phyloP scores from a whole-genome alignment of 2,329 filamentous ascomycete genomes.

The Alternaria solani region DNA sequence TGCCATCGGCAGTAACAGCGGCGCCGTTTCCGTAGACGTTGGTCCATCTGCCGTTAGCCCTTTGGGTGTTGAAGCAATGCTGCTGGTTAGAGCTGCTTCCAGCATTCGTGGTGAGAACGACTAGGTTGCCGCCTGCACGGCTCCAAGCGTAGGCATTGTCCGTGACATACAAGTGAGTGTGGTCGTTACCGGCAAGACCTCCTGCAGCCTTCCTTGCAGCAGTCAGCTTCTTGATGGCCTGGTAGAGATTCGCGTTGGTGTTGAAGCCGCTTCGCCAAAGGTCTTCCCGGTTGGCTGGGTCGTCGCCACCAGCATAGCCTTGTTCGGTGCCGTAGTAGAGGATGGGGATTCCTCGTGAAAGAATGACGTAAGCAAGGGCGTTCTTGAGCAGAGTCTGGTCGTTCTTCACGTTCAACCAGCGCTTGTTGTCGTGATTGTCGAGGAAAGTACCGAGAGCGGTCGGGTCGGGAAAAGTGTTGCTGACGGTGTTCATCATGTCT shows the following conservation, averaged over 20 bases:
- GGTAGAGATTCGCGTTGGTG: constrained; percentile 40
- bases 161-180: constrained; percentile 55
- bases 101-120: constrained; percentile 58
- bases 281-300: constrained; percentile 53
- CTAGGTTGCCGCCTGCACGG: constrained; percentile 54
- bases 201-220: constrained; percentile 48
- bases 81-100: constrained; percentile 51
- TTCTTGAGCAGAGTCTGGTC: constrained; percentile 51
- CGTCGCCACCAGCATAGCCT: constrained; percentile 46
- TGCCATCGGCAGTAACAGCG: constrained; percentile 51
- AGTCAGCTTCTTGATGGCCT: constrained; percentile 37
- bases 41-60: constrained; percentile 52
- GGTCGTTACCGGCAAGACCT: constrained; percentile 56
- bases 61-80: constrained; percentile 56
- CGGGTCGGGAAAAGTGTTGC: constrained; percentile 44
- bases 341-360: constrained; percentile 52
- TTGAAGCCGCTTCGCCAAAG: constrained; percentile 51
- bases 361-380: constrained; percentile 49
- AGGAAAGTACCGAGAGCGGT: constrained; percentile 49
- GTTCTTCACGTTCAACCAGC: constrained; percentile 49
- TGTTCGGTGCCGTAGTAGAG: constrained; percentile 53
- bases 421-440: constrained; percentile 52
- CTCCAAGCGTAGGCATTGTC: constrained; percentile 58
- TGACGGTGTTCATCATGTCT: constrained; percentile 47
- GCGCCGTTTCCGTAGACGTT: constrained; percentile 51